Evolutionary conservation across 2,329 filamentous ascomycete species (phyloP).

Genomic region (Ampelomyces quisqualis): DNA sequence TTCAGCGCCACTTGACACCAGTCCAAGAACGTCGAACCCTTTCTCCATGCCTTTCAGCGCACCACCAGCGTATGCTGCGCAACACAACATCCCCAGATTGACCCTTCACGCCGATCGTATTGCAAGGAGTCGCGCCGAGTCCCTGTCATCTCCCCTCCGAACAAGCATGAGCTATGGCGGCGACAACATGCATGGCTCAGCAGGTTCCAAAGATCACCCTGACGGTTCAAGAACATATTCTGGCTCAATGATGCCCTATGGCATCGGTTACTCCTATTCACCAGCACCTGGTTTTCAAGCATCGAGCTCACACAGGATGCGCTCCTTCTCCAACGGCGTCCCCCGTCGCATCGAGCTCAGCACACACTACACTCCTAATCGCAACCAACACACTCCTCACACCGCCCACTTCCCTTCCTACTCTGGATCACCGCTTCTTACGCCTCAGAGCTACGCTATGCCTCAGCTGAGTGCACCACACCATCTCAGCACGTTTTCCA

Average conservation of each 20-base stretch:
- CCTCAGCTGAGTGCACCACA: slow-evolving; percentile 45
- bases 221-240: slow-evolving; percentile 33
- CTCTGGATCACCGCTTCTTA: slow-evolving; percentile 43
- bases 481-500: slow-evolving; percentile 42
- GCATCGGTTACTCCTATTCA: slow-evolving; percentile 44
- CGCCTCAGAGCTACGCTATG: slow-evolving; percentile 40
- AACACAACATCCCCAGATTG: slow-evolving; percentile 46
- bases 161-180: slow-evolving; percentile 50
- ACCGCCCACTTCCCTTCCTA: slow-evolving; percentile 46
- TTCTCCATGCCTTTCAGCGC: slow-evolving; percentile 41
- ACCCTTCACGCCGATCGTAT: slow-evolving; percentile 48
- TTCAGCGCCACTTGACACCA: slow-evolving; percentile 38
- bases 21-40: slow-evolving; percentile 43
- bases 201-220: slow-evolving; percentile 26
- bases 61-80: slow-evolving; percentile 39
- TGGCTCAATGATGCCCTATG: slow-evolving; percentile 43
- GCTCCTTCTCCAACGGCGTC: slow-evolving; percentile 43
- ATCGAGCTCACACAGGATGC: slow-evolving; percentile 41
- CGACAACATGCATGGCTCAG: slow-evolving; percentile 29
- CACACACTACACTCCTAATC: slow-evolving; percentile 42
- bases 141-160: slow-evolving; percentile 48
- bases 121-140: slow-evolving; percentile 45
- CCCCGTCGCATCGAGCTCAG: slow-evolving; percentile 46
- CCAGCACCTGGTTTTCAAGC: slow-evolving; percentile 46
- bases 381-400: slow-evolving; percentile 41